Evolutionary conservation across 257 asterid species (phyloP).

Genomic region (Anisodus tanguticus): DNA sequence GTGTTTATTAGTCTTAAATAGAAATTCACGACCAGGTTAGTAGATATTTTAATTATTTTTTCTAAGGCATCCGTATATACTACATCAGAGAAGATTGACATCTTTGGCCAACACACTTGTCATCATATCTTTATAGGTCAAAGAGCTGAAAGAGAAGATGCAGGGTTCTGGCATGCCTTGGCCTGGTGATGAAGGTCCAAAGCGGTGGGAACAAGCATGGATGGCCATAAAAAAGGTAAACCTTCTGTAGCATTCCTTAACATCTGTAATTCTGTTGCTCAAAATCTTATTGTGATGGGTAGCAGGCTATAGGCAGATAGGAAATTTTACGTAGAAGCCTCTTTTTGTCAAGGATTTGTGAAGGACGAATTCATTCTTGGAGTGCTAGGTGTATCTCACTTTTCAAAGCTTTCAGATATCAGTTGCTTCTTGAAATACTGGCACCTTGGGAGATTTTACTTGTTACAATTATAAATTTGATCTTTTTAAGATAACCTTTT

Average conservation of each 20-base stretch:
- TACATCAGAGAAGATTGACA: constrained; percentile 14
- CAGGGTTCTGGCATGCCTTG: constrained; percentile 95
- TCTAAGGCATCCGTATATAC: not conserved
- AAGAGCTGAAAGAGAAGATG: constrained; percentile 90
- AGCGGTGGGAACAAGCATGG: constrained; percentile 99
- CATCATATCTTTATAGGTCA: constrained; percentile 57
- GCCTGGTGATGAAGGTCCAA: constrained; percentile 99
- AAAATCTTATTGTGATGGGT: constrained; percentile 2
- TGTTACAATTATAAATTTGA: not conserved
- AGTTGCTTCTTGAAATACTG: constrained; percentile 6
- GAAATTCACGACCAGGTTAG: not conserved
- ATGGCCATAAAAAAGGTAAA: constrained; percentile 86
- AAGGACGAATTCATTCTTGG: constrained; percentile 18
- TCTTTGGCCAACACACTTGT: constrained; percentile 20
- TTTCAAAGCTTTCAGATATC: constrained; percentile 25
- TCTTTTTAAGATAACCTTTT: constrained; percentile 16
- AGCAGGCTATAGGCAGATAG: not conserved
- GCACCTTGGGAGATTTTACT: constrained; percentile 1
- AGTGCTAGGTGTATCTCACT: not conserved
- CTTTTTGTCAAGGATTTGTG: constrained; percentile 12
- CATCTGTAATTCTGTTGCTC: constrained; percentile 11
- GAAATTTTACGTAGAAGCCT: not conserved
- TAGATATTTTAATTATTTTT: constrained; percentile 13
- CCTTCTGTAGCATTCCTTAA: constrained; percentile 2
- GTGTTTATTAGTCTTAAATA: not conserved